These are phyloP conservation scores for Candida fluviatilis DNA, from an alignment of 805 yeast genomes.

Conservation along the genomic window DNA sequence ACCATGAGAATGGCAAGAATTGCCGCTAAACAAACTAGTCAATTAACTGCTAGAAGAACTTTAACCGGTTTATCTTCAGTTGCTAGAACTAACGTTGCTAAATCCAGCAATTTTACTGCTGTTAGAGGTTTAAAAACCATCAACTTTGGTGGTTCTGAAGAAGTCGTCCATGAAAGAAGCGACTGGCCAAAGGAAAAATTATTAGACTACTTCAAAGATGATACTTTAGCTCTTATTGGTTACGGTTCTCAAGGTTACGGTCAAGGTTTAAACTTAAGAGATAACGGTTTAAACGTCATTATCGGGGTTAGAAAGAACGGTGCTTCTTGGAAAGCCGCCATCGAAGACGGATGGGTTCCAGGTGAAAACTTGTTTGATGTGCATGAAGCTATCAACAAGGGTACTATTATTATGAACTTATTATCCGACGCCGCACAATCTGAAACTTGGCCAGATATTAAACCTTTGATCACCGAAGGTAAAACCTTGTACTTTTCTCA, in stretches of 20 bases:
- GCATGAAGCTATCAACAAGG: constrained; percentile 85
- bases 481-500: constrained; percentile 98
- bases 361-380: constrained; percentile 97
- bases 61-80: constrained; percentile 49
- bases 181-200: constrained; percentile 99
- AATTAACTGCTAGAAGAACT: constrained; percentile 60
- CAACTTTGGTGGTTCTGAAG: constrained; percentile 94
- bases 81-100: constrained; percentile 39
- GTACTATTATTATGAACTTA: constrained; percentile 96
- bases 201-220: constrained; percentile 94
- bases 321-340: constrained; percentile 99
- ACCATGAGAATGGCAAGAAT: constrained; percentile 45
- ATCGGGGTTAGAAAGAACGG: constrained; percentile 98
- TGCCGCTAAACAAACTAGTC: constrained; percentile 41
- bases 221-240: constrained; percentile 95
- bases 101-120: constrained; percentile 45
- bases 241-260: constrained; percentile 99
- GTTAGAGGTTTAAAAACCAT: constrained; percentile 93
- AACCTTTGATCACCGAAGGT: constrained; percentile 92
- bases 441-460: constrained; percentile 88
- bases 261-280: constrained; percentile 98
- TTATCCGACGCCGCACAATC: constrained; percentile 99
- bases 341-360: constrained; percentile 99
- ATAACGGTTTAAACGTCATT: constrained; percentile 96
- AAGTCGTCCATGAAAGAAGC: constrained; percentile 95